These are phyloP conservation scores for Saccharomyces hybrid DNA, from an alignment of 1,139 yeast genomes.

Conservation along the genomic window DNA sequence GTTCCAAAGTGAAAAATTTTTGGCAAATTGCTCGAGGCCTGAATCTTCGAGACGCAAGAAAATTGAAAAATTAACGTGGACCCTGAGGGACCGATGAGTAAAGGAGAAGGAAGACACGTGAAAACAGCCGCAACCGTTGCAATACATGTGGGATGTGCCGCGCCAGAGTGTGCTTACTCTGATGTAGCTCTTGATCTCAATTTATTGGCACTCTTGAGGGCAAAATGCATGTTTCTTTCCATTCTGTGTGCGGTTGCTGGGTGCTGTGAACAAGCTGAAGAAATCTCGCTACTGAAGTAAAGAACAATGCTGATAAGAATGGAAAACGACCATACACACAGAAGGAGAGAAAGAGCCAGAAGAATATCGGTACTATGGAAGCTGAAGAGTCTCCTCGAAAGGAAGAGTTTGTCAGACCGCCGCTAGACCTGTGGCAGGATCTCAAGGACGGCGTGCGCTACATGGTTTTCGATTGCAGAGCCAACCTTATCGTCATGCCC, in stretches of 20 bases:
- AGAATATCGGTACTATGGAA: not conserved
- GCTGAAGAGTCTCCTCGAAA: not conserved
- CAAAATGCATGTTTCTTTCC: not conserved
- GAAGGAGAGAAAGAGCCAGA: not conserved
- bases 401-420: slow-evolving; percentile 19
- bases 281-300: not conserved
- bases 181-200: not conserved
- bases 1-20: not conserved
- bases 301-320: not conserved
- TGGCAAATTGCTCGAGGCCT: not conserved
- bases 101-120: not conserved
- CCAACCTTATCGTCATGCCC: slow-evolving; percentile 42
- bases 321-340: not conserved
- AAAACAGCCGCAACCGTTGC: not conserved
- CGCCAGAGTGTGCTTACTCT: not conserved
- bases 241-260: not conserved
- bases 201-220: not conserved
- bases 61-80: not conserved
- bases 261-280: not conserved
- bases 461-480: slow-evolving; percentile 43
- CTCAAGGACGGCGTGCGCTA: slow-evolving; percentile 38
- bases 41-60: slow-evolving; percentile 1
- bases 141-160: not conserved
- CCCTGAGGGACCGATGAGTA: not conserved
- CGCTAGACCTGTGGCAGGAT: slow-evolving; percentile 39